Evolutionary conservation across 257 asterid genomes (phyloP).

Genomic region (Solanum chmielewskii): DNA sequence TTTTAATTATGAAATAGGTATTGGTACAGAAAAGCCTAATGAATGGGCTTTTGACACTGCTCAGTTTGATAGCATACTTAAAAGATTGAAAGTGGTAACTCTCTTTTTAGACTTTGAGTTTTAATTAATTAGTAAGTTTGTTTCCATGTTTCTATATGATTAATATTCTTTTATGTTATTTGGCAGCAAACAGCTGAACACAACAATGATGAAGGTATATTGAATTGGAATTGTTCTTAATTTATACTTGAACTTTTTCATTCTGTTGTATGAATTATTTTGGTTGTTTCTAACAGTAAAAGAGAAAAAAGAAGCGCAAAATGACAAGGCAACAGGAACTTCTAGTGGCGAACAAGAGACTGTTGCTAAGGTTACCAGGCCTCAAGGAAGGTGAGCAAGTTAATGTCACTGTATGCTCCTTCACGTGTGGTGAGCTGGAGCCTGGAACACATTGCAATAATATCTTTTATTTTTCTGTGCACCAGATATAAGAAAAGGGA

Average conservation of each 20-base stretch:
- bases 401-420: not conserved
- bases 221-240: not conserved
- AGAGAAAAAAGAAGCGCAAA: constrained; percentile 18
- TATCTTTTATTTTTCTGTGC: not conserved
- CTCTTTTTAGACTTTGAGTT: not conserved
- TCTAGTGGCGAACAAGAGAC: constrained; percentile 17
- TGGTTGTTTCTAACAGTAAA: not conserved
- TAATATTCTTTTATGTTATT: not conserved
- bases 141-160: not conserved
- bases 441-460: not conserved
- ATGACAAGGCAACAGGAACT: constrained; percentile 9
- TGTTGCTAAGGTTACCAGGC: constrained; percentile 61
- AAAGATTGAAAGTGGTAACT: constrained; percentile 83
- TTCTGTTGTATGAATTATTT: not conserved
- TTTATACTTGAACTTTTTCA: not conserved
- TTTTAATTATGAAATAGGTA: constrained; percentile 31
- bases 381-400: constrained; percentile 79
- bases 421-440: not conserved
- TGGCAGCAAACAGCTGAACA: constrained; percentile 57
- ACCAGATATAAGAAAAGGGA: constrained; percentile 81
- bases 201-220: constrained; percentile 46
- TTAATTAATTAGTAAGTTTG: not conserved
- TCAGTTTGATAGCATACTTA: constrained; percentile 86
- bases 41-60: constrained; percentile 96
- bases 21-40: constrained; percentile 74